phyloP scores from a whole-genome alignment of 73 alveolate species.

The Diophrys appendiculata region DNA sequence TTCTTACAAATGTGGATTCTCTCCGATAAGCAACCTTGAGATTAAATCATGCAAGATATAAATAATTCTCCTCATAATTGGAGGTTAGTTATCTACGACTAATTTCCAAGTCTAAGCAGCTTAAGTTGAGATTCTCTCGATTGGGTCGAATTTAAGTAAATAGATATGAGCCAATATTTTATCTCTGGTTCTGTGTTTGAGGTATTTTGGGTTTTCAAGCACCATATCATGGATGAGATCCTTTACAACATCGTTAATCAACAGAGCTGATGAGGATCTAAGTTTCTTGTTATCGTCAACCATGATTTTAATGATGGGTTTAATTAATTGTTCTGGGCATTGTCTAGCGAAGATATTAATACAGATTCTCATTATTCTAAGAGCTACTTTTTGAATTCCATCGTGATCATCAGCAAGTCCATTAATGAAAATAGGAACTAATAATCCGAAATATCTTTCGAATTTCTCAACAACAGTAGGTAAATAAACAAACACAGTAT shows the following conservation, averaged over 20 bases:
- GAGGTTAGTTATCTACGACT: slow-evolving; percentile 55
- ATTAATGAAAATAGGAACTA: slow-evolving; percentile 71
- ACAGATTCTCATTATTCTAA: slow-evolving; percentile 74
- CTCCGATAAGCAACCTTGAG: not conserved
- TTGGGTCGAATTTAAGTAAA: slow-evolving; percentile 60
- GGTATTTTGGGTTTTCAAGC: slow-evolving; percentile 33
- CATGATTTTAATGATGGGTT: slow-evolving; percentile 36
- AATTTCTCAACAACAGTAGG: slow-evolving; percentile 69
- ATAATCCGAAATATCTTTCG: slow-evolving; percentile 52
- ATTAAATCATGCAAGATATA: slow-evolving; percentile 17
- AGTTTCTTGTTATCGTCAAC: slow-evolving; percentile 34
- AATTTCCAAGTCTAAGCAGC: slow-evolving; percentile 79
- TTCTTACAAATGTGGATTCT: slow-evolving; percentile 31
- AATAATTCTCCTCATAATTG: slow-evolving; percentile 11
- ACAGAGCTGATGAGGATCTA: slow-evolving; percentile 70
- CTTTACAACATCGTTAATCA: slow-evolving; percentile 74
- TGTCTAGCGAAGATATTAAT: slow-evolving; percentile 72
- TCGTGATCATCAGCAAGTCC: slow-evolving; percentile 74
- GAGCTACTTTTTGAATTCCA: slow-evolving; percentile 65
- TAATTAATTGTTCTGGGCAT: slow-evolving; percentile 52
- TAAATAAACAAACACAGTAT: slow-evolving; percentile 62
- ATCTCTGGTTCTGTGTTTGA: slow-evolving; percentile 52
- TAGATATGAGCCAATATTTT: slow-evolving; percentile 58
- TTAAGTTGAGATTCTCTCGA: slow-evolving; percentile 60
- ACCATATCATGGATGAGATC: slow-evolving; percentile 65